Evolutionary conservation across 164 flowering plant species (phyloP), one percentile per base, ranked within the genome.

Genomic region (Liriodendron chinense): DNA sequence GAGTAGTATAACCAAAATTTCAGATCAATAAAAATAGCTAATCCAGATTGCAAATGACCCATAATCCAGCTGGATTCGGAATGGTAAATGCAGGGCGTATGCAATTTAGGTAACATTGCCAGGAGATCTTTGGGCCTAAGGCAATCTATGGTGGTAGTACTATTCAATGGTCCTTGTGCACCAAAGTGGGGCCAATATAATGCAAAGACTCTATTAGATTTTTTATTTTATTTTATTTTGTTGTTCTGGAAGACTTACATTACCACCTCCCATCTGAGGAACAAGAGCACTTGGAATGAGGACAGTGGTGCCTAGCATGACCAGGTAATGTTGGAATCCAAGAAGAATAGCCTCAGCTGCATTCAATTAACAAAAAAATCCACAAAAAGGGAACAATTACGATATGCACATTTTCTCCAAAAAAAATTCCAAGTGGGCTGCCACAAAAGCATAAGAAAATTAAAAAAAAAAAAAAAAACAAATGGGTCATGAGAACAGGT

Each of bases 231-330:
- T 53, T 53, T 12, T n/a, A n/a, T 25, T 53, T 53, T 10, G 9
- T 53, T 16, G 59, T 34, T 34, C n/a, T 49, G 53, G 20, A 34
- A 59, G 68, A 34, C 99, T 87, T 84, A 96, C 99, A 91, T 94
- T 89, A 81, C 92, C 91, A 76, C 98, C 99, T 75, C 99, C 98
- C 98, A 96, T 96, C 83, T 96, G 99, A 1, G 98, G 97, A 83
- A 96, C 98, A 71, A 96, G 94, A 75, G 94, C 85, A 74, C 90
- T 84, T 14, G 98, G 97, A 70, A 96, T 94, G 77, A 94, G 79
- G 72, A 93, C 98, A 0, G 96, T 87, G 20, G 98, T 96, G 49
- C 98, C 97, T 14, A 96, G 96, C 98, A 96, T 91, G 70, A 96
- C 98, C 49, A 96, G 80, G 83, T 91, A 96, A 82, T 96, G 99